Evolutionary conservation across 805 yeast species (phyloP), one percentile per base, ranked within the genome.

Genomic region (Wickerhamomyces pijperi): DNA sequence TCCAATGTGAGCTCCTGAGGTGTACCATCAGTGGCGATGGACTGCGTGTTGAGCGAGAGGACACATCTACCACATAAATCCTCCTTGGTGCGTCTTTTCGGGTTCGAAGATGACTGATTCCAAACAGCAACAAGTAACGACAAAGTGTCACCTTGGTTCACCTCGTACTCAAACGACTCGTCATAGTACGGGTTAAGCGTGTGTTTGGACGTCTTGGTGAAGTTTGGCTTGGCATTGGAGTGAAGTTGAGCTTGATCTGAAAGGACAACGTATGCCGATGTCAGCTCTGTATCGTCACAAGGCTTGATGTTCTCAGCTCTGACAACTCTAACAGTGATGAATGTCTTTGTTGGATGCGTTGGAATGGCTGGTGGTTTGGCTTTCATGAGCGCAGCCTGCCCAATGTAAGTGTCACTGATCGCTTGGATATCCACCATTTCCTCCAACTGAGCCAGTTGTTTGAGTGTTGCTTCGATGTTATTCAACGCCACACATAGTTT

Each of bases 101-200:
- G 6, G 11, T 21, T 21, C 9, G 25, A 7, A 1, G 65, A 50
- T 8, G 68, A 60, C 33, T 75, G 80, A 49, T 79, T 80, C 94
- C 94, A 84, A 1, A 83, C 72, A 2, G 80, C 77, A 2, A 76
- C 71, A 2, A 76, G 68, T 2, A 82, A 46, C 20, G 74, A 65
- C 29, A 68, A 60, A 2, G 70, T 53, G 2, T 68, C 57, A 18
- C 65, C 58, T 0, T 69, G 65, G 0, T 59, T 57, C 3, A 66
- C 50, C 25, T 53, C 60, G 20, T 61, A 42, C 55, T 86, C 95
- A 54, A 86, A 84, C 41, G 82, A 83, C 61, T 88, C 95, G 50
- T 84, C 83, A 94, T 94, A 90, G 14, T 70, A 73, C 0, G 97
- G 96, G 48, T 77, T 76, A 28, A 71, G 60, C 4, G 78, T 73